Base-by-base conservation (phyloP, 2,329 filamentous ascomycete species). In the Neonectria faginata region DNA sequence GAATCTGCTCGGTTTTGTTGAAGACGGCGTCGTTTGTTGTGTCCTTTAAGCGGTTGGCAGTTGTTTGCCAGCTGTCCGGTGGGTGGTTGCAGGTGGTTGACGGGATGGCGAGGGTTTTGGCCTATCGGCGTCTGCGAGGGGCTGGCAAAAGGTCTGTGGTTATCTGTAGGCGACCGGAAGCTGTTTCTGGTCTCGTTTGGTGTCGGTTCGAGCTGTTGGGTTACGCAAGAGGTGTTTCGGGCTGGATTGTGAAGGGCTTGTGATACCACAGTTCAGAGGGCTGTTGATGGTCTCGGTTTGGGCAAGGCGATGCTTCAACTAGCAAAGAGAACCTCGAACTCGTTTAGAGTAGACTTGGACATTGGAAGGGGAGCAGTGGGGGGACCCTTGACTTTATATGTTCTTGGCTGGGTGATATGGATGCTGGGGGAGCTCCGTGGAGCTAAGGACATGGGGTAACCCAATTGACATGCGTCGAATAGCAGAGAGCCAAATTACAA, bases 371-470 rank as follows among this genome's bases (percentile, higher is more conserved):
- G n/a, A 20, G 48, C 16, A 18, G 31, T 31, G 50, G 67, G 59
- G 64, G 68, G 45, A n/a, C 45, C n/a, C 41, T 36, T 51, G 62
- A 27, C 57, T 70, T 71, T 73, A 73, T 71, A 62, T n/a, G 47
- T 45, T 39, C 39, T 47, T n/a, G 48, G 39, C 44, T 41, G 25
- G 6, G 10, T 27, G 16, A 16, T 41, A 67, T 68, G 62, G 57
- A 39, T 45, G 47, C 54, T 27, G 48, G 4, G 4, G 20, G 29
- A 62, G 54, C 64, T 69, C 68, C 65, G 65, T 68, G 41, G 22
- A 20, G 33, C 39, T 39, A 25, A 62, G 39, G 27, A 58, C 42
- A 63, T 53, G 66, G 64, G 64, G 44, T 48, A 69, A 64, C 62
- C 60, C 39, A 51, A 20, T 39, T 41, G 48, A 33, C 48, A 7